A percentile compares a stretch with the other conserved stretches of the same genome.
Conservation (phyloP, 1,284 basidiomycete species). For the Irpex sp. region DNA sequence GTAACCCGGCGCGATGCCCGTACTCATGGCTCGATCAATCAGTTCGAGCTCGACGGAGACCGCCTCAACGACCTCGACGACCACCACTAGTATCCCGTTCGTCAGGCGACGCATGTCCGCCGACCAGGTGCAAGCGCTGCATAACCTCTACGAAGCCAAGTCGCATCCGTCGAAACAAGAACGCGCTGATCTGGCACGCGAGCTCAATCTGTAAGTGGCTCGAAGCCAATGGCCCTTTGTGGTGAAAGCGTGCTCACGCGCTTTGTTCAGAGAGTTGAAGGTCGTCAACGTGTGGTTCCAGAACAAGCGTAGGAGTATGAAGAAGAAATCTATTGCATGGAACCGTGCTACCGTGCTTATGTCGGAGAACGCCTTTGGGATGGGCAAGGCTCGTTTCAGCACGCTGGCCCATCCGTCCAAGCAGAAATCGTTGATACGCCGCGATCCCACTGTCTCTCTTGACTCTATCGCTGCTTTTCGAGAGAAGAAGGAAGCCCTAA, state of each 20-base stretch:
- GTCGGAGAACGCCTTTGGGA: conserved; percentile 25
- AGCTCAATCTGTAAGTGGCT: conserved; percentile 38
- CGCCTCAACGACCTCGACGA: background rate
- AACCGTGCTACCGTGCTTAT: conserved; percentile 20
- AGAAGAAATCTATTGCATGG: conserved; percentile 32
- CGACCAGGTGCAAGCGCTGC: conserved; percentile 37
- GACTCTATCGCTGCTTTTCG: conserved; percentile 37
- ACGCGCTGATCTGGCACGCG: conserved; percentile 36
- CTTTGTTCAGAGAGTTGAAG: conserved; percentile 37
- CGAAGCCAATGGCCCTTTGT: background rate
- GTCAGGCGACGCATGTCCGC: conserved; percentile 24
- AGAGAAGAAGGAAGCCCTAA: conserved; percentile 30
- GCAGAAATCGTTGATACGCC: conserved; percentile 15
- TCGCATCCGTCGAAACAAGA: conserved; percentile 43
- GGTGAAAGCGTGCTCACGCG: background rate
- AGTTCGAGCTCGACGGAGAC: background rate
- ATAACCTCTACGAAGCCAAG: conserved; percentile 34
- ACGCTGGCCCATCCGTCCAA: conserved; percentile 9
- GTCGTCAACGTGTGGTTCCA: conserved; percentile 51
- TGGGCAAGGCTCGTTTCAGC: background rate
- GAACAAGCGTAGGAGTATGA: conserved; percentile 44
- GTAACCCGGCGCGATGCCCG: conserved; percentile 10
- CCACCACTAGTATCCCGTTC: conserved; percentile 11
- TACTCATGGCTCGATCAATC: background rate
- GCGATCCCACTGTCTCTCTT: conserved; percentile 31